Evolutionary conservation across 2,329 filamentous ascomycete species (phyloP).

Genomic region (Periglandula ipomoeae): DNA sequence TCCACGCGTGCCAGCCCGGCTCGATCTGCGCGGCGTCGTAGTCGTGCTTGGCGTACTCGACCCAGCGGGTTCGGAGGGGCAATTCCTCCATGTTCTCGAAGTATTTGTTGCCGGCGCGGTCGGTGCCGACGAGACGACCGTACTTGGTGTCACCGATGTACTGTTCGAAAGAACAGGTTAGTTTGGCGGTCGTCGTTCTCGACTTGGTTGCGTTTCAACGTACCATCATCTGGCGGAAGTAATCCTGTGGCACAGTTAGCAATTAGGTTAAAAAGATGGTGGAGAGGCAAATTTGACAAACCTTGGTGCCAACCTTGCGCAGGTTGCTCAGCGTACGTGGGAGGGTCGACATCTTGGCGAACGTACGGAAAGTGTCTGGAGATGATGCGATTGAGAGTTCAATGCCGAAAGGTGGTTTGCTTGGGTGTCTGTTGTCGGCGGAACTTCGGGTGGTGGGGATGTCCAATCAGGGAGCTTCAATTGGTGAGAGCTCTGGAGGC

Average conservation of each 20-base stretch:
- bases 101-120: slow-evolving; percentile 95
- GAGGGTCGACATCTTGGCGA: slow-evolving; percentile 76
- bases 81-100: slow-evolving; percentile 95
- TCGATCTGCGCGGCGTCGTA: slow-evolving; percentile 79
- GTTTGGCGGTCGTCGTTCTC: slow-evolving; percentile 8
- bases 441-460: slow-evolving; percentile 18
- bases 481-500: neutral
- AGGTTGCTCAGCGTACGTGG: slow-evolving; percentile 79
- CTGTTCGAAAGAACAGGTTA: slow-evolving; percentile 22
- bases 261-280: neutral
- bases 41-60: slow-evolving; percentile 88
- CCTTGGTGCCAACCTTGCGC: slow-evolving; percentile 82
- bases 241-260: slow-evolving; percentile 51
- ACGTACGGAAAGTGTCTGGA: slow-evolving; percentile 8
- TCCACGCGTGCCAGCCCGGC: slow-evolving; percentile 97
- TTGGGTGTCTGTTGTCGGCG: slow-evolving; percentile 14
- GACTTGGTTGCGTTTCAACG: slow-evolving; percentile 27
- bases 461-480: slow-evolving; percentile 1
- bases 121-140: slow-evolving; percentile 73
- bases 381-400: slow-evolving; percentile 4
- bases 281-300: slow-evolving; percentile 26
- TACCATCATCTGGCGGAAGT: slow-evolving; percentile 88
- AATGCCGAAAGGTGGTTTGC: slow-evolving; percentile 9
- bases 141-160: slow-evolving; percentile 83
- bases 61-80: slow-evolving; percentile 92